Conservation (phyloP, 2,329 filamentous ascomycete genomes). For the Cordyceps javanica region DNA sequence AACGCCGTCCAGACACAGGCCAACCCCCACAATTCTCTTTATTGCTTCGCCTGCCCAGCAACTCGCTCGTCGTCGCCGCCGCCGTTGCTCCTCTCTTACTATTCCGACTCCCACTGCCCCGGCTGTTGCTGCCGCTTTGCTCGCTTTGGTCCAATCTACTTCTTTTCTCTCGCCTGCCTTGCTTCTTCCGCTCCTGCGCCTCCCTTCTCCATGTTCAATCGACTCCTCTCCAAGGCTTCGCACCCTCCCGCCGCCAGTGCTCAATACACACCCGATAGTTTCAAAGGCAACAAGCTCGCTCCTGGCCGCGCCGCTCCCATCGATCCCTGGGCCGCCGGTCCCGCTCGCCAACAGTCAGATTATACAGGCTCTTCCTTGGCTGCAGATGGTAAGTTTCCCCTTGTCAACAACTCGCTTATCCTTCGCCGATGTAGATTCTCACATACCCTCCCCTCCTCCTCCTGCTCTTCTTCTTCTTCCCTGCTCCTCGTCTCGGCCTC, state of each 20-base stretch:
- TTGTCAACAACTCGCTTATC: background rate
- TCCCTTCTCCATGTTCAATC: conserved; percentile 32
- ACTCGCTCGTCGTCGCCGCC: background rate
- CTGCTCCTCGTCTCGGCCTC: background rate
- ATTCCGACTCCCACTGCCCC: background rate
- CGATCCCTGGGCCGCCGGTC: conserved; percentile 1
- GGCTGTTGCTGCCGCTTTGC: background rate
- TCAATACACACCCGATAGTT: conserved; percentile 11
- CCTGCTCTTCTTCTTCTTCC: background rate
- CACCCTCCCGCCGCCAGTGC: conserved; percentile 12
- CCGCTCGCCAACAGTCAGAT: conserved; percentile 3
- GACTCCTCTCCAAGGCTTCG: conserved; percentile 25
- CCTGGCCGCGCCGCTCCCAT: background rate
- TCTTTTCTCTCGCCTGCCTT: background rate
- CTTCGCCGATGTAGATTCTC: background rate
- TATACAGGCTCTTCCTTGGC: background rate
- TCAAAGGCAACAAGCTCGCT: conserved; percentile 7
- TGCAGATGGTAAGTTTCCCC: background rate
- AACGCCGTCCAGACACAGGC: conserved; percentile 18
- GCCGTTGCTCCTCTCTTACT: background rate
- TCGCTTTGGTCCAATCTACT: background rate
- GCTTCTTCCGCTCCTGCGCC: background rate
- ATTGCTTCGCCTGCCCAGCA: background rate
- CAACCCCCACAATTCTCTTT: conserved; percentile 9
- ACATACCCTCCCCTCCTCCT: background rate